These are phyloP conservation scores for Tothia fuscella DNA, from an alignment of 2,329 filamentous ascomycete genomes.

Conservation along the genomic window DNA sequence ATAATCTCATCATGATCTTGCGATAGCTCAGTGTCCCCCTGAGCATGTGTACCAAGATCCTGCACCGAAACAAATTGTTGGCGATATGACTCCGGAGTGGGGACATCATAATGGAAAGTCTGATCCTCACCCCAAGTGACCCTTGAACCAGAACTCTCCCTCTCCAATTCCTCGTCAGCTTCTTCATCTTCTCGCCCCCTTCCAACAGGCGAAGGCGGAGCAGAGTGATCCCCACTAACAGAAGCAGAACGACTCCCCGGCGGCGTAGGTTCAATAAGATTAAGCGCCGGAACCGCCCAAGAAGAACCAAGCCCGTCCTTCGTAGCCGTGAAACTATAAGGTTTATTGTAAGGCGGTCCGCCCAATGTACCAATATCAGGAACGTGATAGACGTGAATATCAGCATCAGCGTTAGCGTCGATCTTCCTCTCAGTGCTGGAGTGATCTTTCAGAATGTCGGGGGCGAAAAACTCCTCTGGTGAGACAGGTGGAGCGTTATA, in stretches of 20 bases:
- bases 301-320: constrained; percentile 23
- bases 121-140: constrained; percentile 38
- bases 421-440: constrained; percentile 21
- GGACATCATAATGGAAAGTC: constrained; percentile 34
- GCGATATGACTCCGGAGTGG: constrained; percentile 30
- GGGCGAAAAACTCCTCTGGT: constrained; percentile 32
- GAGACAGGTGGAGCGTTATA: constrained; percentile 24
- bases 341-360: constrained; percentile 24
- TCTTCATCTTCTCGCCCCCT: constrained; percentile 17
- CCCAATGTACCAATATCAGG: constrained; percentile 20
- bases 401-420: constrained; percentile 32
- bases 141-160: constrained; percentile 15
- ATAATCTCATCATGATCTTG: constrained; percentile 26
- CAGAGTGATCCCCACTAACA: constrained; percentile 23
- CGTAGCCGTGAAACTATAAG: constrained; percentile 28
- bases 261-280: constrained; percentile 46
- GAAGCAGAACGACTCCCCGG: constrained; percentile 33
- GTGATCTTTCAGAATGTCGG: constrained; percentile 29
- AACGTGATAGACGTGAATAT: constrained; percentile 31
- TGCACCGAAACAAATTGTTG: constrained; percentile 24
- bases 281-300: constrained; percentile 41
- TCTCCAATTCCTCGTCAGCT: constrained; percentile 14
- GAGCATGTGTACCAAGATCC: constrained; percentile 9
- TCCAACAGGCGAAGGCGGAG: constrained; percentile 23
- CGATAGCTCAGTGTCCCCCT: constrained; percentile 9